phyloP scores from a whole-genome alignment of 371 early-diverging fungal species.

The Mortierella sp. region DNA sequence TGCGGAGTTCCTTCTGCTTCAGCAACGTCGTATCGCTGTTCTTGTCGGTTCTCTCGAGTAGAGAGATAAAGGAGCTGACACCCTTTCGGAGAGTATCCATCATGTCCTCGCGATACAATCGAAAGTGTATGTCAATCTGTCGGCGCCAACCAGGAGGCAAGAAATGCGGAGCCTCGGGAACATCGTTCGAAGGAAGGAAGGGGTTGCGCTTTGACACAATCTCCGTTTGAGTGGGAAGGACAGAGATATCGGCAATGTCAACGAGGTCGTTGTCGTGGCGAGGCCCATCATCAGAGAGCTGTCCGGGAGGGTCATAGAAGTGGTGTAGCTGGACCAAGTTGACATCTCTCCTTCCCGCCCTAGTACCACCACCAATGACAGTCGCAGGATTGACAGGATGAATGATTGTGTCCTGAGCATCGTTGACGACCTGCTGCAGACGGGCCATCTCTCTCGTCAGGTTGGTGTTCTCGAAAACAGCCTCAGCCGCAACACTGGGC shows the following conservation, averaged over 20 bases:
- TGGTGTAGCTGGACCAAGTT: background rate
- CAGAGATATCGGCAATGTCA: conserved; percentile 53
- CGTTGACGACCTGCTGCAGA: conserved; percentile 19
- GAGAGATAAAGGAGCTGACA: conserved; percentile 27
- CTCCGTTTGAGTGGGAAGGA: conserved; percentile 64
- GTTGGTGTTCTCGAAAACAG: conserved; percentile 18
- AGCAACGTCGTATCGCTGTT: conserved; percentile 23
- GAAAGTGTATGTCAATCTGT: conserved; percentile 68
- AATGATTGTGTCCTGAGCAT: conserved; percentile 22
- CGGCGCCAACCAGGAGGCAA: conserved; percentile 61
- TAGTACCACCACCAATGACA: background rate
- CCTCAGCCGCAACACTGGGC: background rate
- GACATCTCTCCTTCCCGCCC: background rate
- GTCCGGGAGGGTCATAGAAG: conserved; percentile 50
- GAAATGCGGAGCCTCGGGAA: conserved; percentile 57
- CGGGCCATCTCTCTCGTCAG: conserved; percentile 15
- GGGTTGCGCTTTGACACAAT: conserved; percentile 41
- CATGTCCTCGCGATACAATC: conserved; percentile 69
- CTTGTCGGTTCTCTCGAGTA: conserved; percentile 18
- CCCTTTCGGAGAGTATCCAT: conserved; percentile 46
- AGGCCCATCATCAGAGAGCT: conserved; percentile 38
- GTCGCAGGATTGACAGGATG: background rate
- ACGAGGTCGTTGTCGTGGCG: conserved; percentile 64
- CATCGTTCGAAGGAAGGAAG: conserved; percentile 60
- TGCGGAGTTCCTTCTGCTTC: conserved; percentile 38